Evolutionary conservation across 2,329 filamentous ascomycete species (phyloP), one percentile per base, ranked within the genome.

Genomic region (Aaosphaeria arxii): DNA sequence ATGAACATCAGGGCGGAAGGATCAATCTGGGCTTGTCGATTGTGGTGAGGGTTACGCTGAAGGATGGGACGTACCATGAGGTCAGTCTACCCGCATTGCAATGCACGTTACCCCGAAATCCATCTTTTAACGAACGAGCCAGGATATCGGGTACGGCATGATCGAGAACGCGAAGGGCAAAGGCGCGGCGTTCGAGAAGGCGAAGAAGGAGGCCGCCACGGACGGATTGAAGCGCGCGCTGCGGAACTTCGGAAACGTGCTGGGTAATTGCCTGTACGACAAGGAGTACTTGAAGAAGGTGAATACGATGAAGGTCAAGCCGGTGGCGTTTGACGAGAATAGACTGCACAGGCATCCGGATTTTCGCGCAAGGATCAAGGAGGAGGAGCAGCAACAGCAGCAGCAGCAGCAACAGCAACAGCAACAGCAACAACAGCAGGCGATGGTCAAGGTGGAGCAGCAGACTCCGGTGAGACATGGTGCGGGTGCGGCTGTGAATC

Each of bases 191-290:
- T 99, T 97, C 63, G 94, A 99, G 69, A 99, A 99, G 73, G 91
- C 94, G 1, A 99, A 97, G 76, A 99, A 99, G 70, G 91, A 97
- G 74, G 95, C 90, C 6, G 95, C 91, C 3, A 97, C 95, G 7
- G 94, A 99, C 72, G 94, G 85, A 1, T 68, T 99, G 65, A 99
- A 99, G 73, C 82, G 94, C 56, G 84, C 94, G 1, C 68, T 99
- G 62, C 82, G 92, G 50, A 96, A 85, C 54, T 99, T 99, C 71
- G 94, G 94, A 50, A 97, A 97, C 61, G 87, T 97, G 11, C 77
- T 99, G 46, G 94, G 94, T n/a, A 99, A 97, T 67, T 99, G 94
- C 76, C 85, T 99, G 50, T 97, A 99, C 72, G 94, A 99, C 74
- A 95, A 96, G 71, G 86, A 92, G 52, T 99, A 96, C 66, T 77